Evolutionary conservation across 116 monocot species (phyloP), one percentile per base, ranked within the genome.

Genomic region (Phalaenopsis hybrid): DNA sequence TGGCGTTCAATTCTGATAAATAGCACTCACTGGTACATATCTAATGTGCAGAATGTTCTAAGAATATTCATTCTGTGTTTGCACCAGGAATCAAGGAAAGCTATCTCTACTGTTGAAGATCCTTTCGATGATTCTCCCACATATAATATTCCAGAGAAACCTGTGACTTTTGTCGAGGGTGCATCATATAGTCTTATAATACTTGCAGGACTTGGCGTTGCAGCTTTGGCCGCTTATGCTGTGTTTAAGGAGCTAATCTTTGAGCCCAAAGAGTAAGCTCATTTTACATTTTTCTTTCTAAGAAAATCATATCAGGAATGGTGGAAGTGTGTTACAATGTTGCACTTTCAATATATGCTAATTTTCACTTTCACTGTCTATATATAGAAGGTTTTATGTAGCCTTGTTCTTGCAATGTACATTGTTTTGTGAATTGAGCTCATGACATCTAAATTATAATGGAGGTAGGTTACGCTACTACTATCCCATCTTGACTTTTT

Each of bases 191-290:
- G 93, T 86, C 45, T 95, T 57, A 74, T 93, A 43, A 94, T 98
- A 89, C 88, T 98, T 81, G 91, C 89, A 0, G 98, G 98, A 31
- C 89, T 98, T n/a, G 98, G 93, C 57, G 44, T 94, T 79, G 98
- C 98, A 33, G 92, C 83, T 11, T 81, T 93, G 52, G 98, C 98
- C 74, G 98, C 87, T 33, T 98, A 98, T 95, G 95, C 91, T 81
- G 98, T 95, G 76, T 93, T 98, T 23, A 98, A 98, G 83, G 98
- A 98, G 78, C 90, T 98, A 78, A 93, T 98, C 20, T 95, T 98
- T 84, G 83, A 98, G 86, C 98, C 98, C 58, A 98, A 92, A 81
- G 98, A 98, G 98, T 98, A 86, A 84, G 93, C 5, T 83, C 33
- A 21, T 23, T 72, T 76, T 3, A 15, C 46, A 51, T 51, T 9